phyloP scores from a whole-genome alignment of 257 asterid species.

The Solanum clarkiae region DNA sequence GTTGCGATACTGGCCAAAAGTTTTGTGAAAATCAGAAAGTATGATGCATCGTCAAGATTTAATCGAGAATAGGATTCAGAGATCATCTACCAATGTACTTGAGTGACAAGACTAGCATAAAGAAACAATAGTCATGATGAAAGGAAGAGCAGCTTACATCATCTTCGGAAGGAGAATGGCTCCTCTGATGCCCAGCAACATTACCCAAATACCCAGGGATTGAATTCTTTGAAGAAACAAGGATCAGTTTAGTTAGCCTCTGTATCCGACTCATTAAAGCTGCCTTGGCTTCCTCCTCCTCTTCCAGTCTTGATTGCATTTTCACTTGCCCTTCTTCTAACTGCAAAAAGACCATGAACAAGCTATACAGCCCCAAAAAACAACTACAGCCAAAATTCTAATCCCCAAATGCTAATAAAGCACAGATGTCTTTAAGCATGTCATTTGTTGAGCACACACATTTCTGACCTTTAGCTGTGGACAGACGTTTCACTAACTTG shows the following conservation, averaged over 20 bases:
- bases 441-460: not conserved
- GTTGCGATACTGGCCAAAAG: not conserved
- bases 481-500: not conserved
- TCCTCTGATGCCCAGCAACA: conserved; percentile 43
- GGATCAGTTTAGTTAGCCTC: conserved; percentile 91
- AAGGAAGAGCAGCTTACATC: conserved; percentile 42
- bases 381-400: not conserved
- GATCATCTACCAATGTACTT: not conserved
- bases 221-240: conserved; percentile 83
- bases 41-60: not conserved
- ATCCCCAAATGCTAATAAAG: not conserved
- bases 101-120: not conserved
- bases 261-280: conserved; percentile 98
- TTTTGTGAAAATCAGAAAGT: not conserved
- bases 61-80: not conserved
- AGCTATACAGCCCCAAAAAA: not conserved
- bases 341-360: conserved; percentile 16
- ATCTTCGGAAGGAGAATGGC: conserved; percentile 58
- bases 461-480: not conserved
- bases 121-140: not conserved
- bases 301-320: conserved; percentile 99
- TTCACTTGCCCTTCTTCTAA: conserved; percentile 98
- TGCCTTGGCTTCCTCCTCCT: conserved; percentile 96
- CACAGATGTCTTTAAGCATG: not conserved
- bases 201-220: conserved; percentile 56